A percentile compares a stretch with the other conserved stretches of the same genome.
phyloP scores from a whole-genome alignment of 441 rosid genomes.

The Daphne laureola region DNA sequence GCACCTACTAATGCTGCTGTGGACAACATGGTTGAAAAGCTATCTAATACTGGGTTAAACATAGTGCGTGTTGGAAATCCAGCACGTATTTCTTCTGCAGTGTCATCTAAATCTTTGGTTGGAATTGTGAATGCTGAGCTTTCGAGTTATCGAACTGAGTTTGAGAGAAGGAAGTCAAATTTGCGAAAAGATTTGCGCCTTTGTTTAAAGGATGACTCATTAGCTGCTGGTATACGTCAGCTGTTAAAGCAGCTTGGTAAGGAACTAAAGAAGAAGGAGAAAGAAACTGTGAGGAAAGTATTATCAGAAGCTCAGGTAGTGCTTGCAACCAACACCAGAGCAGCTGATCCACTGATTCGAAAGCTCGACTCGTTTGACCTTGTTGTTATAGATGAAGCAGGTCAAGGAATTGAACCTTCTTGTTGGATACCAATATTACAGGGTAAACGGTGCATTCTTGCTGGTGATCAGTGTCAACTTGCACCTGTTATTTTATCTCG shows the following conservation, averaged over 20 bases:
- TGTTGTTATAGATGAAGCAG: constrained; percentile 96
- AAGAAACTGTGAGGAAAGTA: constrained; percentile 77
- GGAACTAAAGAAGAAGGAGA: constrained; percentile 78
- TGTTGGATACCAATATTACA: constrained; percentile 94
- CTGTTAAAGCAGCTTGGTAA: constrained; percentile 89
- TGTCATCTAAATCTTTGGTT: constrained; percentile 77
- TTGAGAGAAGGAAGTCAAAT: constrained; percentile 83
- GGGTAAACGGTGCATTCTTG: constrained; percentile 82
- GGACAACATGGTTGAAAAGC: constrained; percentile 95
- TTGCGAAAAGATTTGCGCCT: constrained; percentile 75
- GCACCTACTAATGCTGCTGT: constrained; percentile 98
- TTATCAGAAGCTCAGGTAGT: constrained; percentile 82
- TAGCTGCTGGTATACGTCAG: constrained; percentile 96
- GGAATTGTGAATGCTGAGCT: constrained; percentile 78
- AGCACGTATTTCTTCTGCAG: constrained; percentile 79
- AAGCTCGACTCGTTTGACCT: constrained; percentile 72
- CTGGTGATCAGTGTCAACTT: constrained; percentile 93
- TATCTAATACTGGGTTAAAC: constrained; percentile 52
- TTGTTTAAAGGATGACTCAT: constrained; percentile 83
- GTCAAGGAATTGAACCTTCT: constrained; percentile 93
- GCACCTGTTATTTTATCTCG: constrained; percentile 91
- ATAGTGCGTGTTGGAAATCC: constrained; percentile 95
- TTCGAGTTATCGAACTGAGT: constrained; percentile 50
- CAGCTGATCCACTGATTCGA: constrained; percentile 86
- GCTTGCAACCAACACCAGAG: constrained; percentile 88